These are phyloP conservation scores for Lipomyces sp. DNA, from an alignment of 805 yeast species.

Conservation along the genomic window DNA sequence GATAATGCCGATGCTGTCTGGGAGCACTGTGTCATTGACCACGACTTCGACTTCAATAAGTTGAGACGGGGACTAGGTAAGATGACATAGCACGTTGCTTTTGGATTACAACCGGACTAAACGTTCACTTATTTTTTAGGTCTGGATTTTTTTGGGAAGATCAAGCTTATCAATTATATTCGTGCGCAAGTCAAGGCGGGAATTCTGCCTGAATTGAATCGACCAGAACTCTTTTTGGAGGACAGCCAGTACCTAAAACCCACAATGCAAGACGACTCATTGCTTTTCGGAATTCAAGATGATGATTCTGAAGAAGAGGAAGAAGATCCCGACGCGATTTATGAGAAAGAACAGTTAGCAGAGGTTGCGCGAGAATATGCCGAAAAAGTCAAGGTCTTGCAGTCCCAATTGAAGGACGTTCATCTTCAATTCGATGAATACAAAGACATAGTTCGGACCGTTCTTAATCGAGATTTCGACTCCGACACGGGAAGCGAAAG, in stretches of 20 bases:
- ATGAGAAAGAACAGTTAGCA: constrained; percentile 40
- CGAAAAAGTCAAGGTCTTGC: constrained; percentile 18
- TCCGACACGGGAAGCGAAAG: constrained; percentile 19
- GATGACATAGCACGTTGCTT: neutral
- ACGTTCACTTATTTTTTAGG: constrained; percentile 9
- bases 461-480: constrained; percentile 18
- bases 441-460: constrained; percentile 27
- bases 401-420: constrained; percentile 24
- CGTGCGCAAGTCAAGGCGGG: constrained; percentile 35
- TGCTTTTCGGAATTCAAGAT: constrained; percentile 39
- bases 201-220: constrained; percentile 26
- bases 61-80: constrained; percentile 28
- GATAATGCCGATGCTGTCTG: constrained; percentile 36
- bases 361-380: constrained; percentile 16
- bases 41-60: constrained; percentile 37
- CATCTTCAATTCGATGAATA: constrained; percentile 32
- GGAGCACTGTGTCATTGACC: constrained; percentile 35
- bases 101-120: no score
- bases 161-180: constrained; percentile 41
- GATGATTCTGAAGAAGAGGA: constrained; percentile 38
- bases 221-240: constrained; percentile 34
- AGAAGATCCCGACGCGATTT: constrained; percentile 27
- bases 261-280: constrained; percentile 40
- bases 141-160: constrained; percentile 41
- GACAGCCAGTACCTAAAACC: constrained; percentile 40